Conservation (phyloP, 306 rosid genomes). For the Prosopis cineraria region DNA sequence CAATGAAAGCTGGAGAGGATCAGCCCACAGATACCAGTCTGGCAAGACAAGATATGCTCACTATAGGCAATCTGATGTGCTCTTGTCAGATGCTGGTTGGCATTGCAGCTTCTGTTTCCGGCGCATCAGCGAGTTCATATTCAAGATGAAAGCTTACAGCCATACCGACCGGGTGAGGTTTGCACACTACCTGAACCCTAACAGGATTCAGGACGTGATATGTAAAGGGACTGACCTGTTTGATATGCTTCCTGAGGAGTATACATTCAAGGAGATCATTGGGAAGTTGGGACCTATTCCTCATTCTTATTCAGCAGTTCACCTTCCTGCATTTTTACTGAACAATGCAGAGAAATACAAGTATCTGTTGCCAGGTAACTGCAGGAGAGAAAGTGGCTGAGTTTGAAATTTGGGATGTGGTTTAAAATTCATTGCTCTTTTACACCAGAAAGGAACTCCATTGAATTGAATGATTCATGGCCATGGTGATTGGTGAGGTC, state of each 20-base stretch:
- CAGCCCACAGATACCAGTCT: conserved; percentile 63
- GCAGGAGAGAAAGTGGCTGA: conserved; percentile 88
- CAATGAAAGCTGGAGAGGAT: conserved; percentile 86
- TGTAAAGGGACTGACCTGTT: conserved; percentile 81
- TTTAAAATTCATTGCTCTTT: conserved; percentile 28
- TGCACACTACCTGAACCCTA: conserved; percentile 66
- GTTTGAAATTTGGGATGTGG: not conserved
- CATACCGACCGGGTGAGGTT: conserved; percentile 78
- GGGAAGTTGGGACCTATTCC: conserved; percentile 93
- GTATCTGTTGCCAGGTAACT: conserved; percentile 82
- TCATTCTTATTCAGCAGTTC: conserved; percentile 83
- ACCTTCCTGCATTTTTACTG: conserved; percentile 79
- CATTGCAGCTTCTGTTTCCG: conserved; percentile 97
- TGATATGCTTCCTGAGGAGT: conserved; percentile 94
- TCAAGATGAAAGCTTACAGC: conserved; percentile 95
- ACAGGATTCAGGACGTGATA: conserved; percentile 75
- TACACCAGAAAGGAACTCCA: conserved; percentile 21
- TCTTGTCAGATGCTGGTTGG: conserved; percentile 85
- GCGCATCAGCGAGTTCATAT: conserved; percentile 65
- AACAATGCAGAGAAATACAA: conserved; percentile 70
- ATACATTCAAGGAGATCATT: conserved; percentile 81
- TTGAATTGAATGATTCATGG: conserved; percentile 39
- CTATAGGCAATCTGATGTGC: conserved; percentile 59
- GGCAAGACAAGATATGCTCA: conserved; percentile 82
- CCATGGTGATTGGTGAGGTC: conserved; percentile 8